These are phyloP conservation scores for Cyberlindnera xylosilytica DNA, from an alignment of 805 yeast species.

Conservation along the genomic window DNA sequence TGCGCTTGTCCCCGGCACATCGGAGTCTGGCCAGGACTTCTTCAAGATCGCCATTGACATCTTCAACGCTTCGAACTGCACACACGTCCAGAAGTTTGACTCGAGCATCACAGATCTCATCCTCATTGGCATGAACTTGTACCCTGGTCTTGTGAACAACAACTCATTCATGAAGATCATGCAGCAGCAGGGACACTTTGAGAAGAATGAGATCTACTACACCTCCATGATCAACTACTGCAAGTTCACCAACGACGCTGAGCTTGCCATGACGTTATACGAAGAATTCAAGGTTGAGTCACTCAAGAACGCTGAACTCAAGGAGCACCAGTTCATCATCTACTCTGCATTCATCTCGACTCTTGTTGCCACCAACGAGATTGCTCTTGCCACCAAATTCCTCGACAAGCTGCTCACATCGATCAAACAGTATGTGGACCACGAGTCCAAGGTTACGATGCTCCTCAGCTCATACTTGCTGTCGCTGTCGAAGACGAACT, in stretches of 20 bases:
- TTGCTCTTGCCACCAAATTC: slow-evolving; percentile 49
- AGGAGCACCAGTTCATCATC: slow-evolving; percentile 41
- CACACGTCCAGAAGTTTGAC: slow-evolving; percentile 43
- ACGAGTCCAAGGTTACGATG: slow-evolving; percentile 34
- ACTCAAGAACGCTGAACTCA: slow-evolving; percentile 18
- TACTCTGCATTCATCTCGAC: slow-evolving; percentile 52
- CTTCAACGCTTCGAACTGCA: slow-evolving; percentile 36
- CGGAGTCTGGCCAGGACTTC: slow-evolving; percentile 42
- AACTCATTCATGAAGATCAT: slow-evolving; percentile 32
- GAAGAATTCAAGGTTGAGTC: slow-evolving; percentile 33
- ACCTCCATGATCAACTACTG: slow-evolving; percentile 39
- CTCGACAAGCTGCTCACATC: slow-evolving; percentile 52
- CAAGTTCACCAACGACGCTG: slow-evolving; percentile 34
- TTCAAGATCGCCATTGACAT: slow-evolving; percentile 49
- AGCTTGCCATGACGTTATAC: slow-evolving; percentile 38
- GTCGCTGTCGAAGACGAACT: slow-evolving; percentile 34
- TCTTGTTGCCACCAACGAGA: slow-evolving; percentile 47
- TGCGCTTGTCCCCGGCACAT: slow-evolving; percentile 32
- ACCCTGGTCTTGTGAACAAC: slow-evolving; percentile 35
- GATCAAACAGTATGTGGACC: slow-evolving; percentile 35
- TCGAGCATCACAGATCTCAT: slow-evolving; percentile 44
- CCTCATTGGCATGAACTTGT: slow-evolving; percentile 41
- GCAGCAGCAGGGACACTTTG: slow-evolving; percentile 21
- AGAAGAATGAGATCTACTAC: slow-evolving; percentile 34
- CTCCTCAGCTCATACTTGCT: slow-evolving; percentile 44